phyloP scores from a whole-genome alignment of 2,329 filamentous ascomycete genomes.

The Colletotrichum kahawae region DNA sequence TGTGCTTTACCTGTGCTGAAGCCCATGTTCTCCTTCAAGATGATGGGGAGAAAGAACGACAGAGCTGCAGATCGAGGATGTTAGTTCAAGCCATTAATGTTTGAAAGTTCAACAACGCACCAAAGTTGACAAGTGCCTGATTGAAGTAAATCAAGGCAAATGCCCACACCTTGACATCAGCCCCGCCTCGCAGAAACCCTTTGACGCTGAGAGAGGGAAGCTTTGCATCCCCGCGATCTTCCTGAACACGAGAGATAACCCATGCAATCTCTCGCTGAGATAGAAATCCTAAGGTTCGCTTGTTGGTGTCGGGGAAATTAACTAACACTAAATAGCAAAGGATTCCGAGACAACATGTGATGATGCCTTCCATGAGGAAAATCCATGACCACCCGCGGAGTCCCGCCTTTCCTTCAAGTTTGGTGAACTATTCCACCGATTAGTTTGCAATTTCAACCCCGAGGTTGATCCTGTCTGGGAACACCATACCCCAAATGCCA shows the following conservation, averaged over 20 bases:
- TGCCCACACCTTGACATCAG: conserved; percentile 76
- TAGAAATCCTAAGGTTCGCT: conserved; percentile 55
- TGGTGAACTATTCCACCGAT: conserved; percentile 7
- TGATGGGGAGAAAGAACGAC: conserved; percentile 62
- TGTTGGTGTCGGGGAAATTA: conserved; percentile 78
- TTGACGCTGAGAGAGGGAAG: conserved; percentile 69
- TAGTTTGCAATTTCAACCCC: not conserved
- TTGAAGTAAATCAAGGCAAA: conserved; percentile 47
- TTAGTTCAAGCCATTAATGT: conserved; percentile 15
- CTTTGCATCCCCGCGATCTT: conserved; percentile 69
- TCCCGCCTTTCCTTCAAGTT: conserved; percentile 60
- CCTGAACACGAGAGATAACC: conserved; percentile 69
- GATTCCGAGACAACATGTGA: conserved; percentile 39
- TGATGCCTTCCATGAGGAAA: conserved; percentile 70
- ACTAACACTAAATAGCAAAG: conserved; percentile 68
- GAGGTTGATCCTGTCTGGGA: conserved; percentile 27
- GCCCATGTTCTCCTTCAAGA: conserved; percentile 45
- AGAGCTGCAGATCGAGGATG: conserved; percentile 47
- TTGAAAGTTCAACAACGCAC: not conserved
- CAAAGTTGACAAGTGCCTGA: conserved; percentile 13
- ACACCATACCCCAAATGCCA: conserved; percentile 27
- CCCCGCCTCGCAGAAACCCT: conserved; percentile 71
- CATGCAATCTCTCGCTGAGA: conserved; percentile 67
- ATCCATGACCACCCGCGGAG: conserved; percentile 64
- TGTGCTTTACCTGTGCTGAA: conserved; percentile 44